phyloP scores from a whole-genome alignment of 441 rosid species.

The Monsonia emarginata region DNA sequence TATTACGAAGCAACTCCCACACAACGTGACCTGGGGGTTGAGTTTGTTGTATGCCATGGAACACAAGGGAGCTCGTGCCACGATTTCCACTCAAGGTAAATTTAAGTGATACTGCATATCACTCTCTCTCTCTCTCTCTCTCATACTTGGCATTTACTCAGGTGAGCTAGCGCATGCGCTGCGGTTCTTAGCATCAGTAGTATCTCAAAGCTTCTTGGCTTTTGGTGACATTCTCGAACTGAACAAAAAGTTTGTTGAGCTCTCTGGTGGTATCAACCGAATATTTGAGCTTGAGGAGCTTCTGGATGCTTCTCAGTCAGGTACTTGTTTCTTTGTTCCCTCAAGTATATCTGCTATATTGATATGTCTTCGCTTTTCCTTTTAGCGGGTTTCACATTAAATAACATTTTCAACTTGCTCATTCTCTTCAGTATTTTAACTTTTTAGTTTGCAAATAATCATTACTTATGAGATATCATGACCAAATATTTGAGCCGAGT shows the following conservation, averaged over 20 bases:
- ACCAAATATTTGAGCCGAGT: not conserved
- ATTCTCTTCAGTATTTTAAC: too few species aligned
- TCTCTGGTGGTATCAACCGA: conserved; percentile 88
- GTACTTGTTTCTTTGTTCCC: conserved; percentile 30
- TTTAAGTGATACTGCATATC: not conserved
- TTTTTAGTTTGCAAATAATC: too few species aligned
- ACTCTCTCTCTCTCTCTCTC: conserved; percentile 10
- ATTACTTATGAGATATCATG: not conserved
- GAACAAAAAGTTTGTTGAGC: conserved; percentile 84
- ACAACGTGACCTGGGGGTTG: conserved; percentile 98
- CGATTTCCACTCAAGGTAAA: conserved; percentile 78
- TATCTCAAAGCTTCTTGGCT: conserved; percentile 97
- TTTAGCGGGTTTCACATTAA: not conserved
- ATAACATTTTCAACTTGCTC: not conserved
- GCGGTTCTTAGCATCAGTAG: conserved; percentile 97
- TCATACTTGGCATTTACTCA: conserved; percentile 25
- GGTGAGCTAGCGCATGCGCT: conserved; percentile 98
- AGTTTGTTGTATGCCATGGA: conserved; percentile 93
- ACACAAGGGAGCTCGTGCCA: conserved; percentile 87
- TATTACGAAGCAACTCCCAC: conserved; percentile 97
- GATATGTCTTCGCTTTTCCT: not conserved
- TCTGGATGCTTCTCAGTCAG: conserved; percentile 77
- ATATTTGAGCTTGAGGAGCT: conserved; percentile 96
- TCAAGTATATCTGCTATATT: not conserved
- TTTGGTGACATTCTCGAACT: conserved; percentile 96